These are phyloP conservation scores for Lagenaria siceraria DNA, from an alignment of 306 rosid genomes.

Conservation along the genomic window DNA sequence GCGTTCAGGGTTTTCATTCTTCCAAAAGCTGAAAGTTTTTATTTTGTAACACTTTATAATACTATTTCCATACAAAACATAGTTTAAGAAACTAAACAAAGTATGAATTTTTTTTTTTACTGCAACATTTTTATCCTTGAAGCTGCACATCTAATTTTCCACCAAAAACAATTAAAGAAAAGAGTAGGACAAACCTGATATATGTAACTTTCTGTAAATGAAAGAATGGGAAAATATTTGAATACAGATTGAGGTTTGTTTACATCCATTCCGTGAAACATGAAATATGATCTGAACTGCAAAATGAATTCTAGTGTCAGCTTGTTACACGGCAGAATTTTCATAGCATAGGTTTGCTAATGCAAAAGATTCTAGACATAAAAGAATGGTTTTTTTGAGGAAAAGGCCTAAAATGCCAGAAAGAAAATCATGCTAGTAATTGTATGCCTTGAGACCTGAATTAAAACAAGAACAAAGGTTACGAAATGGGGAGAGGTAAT, in stretches of 20 bases:
- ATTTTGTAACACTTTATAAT: not conserved
- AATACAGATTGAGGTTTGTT: slow-evolving; percentile 51
- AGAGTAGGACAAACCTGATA: slow-evolving; percentile 56
- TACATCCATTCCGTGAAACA: slow-evolving; percentile 85
- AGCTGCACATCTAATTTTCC: not conserved
- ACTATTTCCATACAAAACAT: not conserved
- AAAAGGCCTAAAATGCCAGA: not conserved
- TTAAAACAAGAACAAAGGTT: not conserved
- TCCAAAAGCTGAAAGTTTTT: not conserved
- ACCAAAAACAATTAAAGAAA: slow-evolving; percentile 2
- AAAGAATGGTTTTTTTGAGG: not conserved
- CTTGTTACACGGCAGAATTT: not conserved
- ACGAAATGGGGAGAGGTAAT: not conserved
- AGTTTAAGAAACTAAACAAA: not conserved
- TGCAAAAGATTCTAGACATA: not conserved
- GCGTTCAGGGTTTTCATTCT: not conserved
- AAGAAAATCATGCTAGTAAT: not conserved
- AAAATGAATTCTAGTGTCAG: slow-evolving; percentile 2
- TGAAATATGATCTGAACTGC: slow-evolving; percentile 94
- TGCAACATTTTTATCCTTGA: not conserved
- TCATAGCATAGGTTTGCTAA: not conserved
- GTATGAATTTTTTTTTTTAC: not conserved
- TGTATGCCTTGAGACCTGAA: not conserved
- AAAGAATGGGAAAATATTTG: slow-evolving; percentile 64
- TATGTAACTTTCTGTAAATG: slow-evolving; percentile 78